phyloP scores from a whole-genome alignment of 768 basidiomycete species.

The Rhodotorula diobovata region DNA sequence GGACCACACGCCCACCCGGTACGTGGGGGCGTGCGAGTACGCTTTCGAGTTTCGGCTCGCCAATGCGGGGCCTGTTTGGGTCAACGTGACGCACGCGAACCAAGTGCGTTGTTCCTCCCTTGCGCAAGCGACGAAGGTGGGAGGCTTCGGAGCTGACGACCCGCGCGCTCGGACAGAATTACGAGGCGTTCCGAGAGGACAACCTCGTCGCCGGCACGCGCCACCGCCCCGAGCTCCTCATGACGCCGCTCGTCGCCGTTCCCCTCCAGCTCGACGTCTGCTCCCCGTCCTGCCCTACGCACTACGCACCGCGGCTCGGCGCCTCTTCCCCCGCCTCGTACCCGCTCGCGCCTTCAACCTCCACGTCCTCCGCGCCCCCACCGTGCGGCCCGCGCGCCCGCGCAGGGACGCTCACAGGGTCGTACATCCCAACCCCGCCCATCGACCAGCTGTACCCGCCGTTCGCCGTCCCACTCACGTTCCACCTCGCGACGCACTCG shows the following conservation, averaged over 20 bases:
- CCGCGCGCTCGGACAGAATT: not conserved
- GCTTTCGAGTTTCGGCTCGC: conserved; percentile 5
- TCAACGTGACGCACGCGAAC: conserved; percentile 9
- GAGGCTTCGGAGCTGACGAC: too few relatives aligned
- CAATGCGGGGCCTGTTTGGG: conserved; percentile 13
- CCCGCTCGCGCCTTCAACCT: not conserved
- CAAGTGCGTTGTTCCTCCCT: not conserved
- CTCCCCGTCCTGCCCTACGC: not conserved
- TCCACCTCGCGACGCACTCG: not conserved
- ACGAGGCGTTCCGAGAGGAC: conserved; percentile 1
- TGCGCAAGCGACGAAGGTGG: not conserved
- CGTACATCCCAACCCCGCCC: not conserved
- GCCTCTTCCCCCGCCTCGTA: too few relatives aligned
- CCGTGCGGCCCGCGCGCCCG: not conserved
- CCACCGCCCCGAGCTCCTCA: conserved; percentile 3
- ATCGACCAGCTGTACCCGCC: not conserved
- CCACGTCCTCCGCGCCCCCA: not conserved
- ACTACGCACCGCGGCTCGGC: not conserved
- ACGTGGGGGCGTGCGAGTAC: conserved; percentile 11
- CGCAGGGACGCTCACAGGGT: not conserved
- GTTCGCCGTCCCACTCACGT: not conserved
- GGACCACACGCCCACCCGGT: conserved; percentile 8
- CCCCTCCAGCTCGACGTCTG: conserved; percentile 20
- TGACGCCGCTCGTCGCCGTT: not conserved
- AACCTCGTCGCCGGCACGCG: not conserved